These are phyloP conservation scores for Astrocystis sublimbata DNA, from an alignment of 495 filamentous ascomycete species.

Conservation along the genomic window DNA sequence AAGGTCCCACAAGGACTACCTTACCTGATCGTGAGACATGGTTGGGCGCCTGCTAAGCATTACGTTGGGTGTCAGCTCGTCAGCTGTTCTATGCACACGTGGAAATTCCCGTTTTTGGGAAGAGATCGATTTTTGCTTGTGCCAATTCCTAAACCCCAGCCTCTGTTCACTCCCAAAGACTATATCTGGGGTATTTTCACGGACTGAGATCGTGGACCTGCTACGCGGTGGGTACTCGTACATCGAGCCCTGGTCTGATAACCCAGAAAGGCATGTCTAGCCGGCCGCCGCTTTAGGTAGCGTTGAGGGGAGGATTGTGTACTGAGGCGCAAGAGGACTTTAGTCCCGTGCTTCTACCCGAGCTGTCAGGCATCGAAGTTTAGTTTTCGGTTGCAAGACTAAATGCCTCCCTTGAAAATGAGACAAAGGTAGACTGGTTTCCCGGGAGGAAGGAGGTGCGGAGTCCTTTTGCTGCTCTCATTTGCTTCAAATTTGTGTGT, in stretches of 20 bases:
- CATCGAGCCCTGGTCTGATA: not conserved
- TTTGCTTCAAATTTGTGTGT: not conserved
- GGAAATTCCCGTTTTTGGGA: conserved; percentile 4
- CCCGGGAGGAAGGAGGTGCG: not conserved
- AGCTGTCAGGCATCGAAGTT: not conserved
- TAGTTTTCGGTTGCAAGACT: not conserved
- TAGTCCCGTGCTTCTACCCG: not conserved
- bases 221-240: not conserved
- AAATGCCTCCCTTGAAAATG: too few relatives aligned
- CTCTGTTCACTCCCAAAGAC: not conserved
- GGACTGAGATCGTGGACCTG: not conserved
- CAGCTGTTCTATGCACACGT: conserved; percentile 1
- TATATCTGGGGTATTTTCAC: not conserved
- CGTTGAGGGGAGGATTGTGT: not conserved
- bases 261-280: not conserved
- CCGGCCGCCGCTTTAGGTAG: not conserved
- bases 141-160: not conserved
- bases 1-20: not conserved
- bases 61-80: conserved; percentile 8
- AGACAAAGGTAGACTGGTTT: not conserved
- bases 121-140: not conserved
- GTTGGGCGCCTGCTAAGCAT: not conserved
- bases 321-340: not conserved
- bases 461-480: not conserved
- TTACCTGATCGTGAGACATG: not conserved